Evolutionary conservation across 2,329 filamentous ascomycete species (phyloP), one percentile per base, ranked within the genome.

Genomic region (Aspergillaceae sp.): DNA sequence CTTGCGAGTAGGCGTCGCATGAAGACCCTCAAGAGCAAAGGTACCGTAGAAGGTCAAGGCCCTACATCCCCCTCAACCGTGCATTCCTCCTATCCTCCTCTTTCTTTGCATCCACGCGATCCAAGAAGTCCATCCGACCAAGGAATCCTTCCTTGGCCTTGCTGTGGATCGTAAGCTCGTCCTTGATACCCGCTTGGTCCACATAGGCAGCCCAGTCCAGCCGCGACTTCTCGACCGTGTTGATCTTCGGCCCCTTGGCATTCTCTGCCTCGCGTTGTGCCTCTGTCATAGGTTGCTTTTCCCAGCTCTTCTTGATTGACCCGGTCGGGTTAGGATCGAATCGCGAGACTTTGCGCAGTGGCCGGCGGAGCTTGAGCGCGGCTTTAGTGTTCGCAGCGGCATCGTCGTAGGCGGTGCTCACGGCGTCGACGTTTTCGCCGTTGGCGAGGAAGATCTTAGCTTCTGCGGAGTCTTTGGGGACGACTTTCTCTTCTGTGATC

Each of bases 1-100:
- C 19, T 19, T 19, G 19, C 19, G 19, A 19, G 19, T 19, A 19
- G 19, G 19, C 19, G 19, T 19, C 19, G 19, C 19, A 19, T 19
- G 19, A 19, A 87, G 0, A 91, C 90, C 3, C 96, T 75, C 47
- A 97, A 95, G 41, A 98, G 78, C 26, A 36, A 36, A n/a, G 10
- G 34, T 11, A 19, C 7, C n/a, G n/a, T 3, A 11, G 4, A 36
- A 36, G 5, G 3, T 36, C 34, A 28, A 19, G 7, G 7, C 8
- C 34, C 58, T 54, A 66, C 41, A 62, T 46, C 11, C 61, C 62
- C 56, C 70, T 74, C 58, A 74, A 57, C 51, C 77, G 74, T 36
- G 72, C 72, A 53, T 68, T 71, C 51, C 74, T 70, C 42, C 74
- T 71, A 54, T 80, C 77, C 43, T 77, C 75, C 50, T 83, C 78